These are phyloP conservation scores for Neofusicoccum kwambonambiense DNA, from an alignment of 2,329 filamentous ascomycete genomes.

Conservation along the genomic window DNA sequence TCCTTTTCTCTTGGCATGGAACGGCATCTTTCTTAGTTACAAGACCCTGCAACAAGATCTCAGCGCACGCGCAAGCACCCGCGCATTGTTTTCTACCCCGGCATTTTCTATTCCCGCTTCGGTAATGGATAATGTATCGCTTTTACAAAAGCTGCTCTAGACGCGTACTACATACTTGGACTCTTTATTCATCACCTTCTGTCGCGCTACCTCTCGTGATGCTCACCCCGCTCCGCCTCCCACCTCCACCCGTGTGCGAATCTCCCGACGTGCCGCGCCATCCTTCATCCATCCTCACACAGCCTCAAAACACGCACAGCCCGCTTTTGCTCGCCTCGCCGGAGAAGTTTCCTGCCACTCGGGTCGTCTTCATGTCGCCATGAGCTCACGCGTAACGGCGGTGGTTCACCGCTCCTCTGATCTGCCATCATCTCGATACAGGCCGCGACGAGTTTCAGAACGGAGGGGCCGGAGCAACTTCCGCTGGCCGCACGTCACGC, in stretches of 20 bases:
- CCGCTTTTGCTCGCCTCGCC: too few species aligned
- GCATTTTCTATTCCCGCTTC: slow-evolving; percentile 3
- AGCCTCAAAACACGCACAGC: not conserved
- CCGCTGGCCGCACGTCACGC: not conserved
- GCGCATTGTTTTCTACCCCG: not conserved
- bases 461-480: not conserved
- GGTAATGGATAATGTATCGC: slow-evolving; percentile 14
- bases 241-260: not conserved
- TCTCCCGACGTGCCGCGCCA: not conserved
- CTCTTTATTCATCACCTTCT: not conserved
- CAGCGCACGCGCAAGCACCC: slow-evolving; percentile 1
- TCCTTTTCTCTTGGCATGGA: not conserved
- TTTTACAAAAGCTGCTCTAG: not conserved
- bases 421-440: not conserved
- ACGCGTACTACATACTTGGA: not conserved
- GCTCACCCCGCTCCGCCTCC: not conserved
- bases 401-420: not conserved
- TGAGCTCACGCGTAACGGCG: too few species aligned
- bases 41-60: not conserved
- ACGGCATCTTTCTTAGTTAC: not conserved
- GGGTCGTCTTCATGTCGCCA: too few species aligned
- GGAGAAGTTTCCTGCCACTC: too few species aligned
- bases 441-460: not conserved
- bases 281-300: not conserved
- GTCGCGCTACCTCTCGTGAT: slow-evolving; percentile 1